These are phyloP conservation scores for Alternaria sp. DNA, from an alignment of 2,329 filamentous ascomycete genomes.

Conservation along the genomic window DNA sequence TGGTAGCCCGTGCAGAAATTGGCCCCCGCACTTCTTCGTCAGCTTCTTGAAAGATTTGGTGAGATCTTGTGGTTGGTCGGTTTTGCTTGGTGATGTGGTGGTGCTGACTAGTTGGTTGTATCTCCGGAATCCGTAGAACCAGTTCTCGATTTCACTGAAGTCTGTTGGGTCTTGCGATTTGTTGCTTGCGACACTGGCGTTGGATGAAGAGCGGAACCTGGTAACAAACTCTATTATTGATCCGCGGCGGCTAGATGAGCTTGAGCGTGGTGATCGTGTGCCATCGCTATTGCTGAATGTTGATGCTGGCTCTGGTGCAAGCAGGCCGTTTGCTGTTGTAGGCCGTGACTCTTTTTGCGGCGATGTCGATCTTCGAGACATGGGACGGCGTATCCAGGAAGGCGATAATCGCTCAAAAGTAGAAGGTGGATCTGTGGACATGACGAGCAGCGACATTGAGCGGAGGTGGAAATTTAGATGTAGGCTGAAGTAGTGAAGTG, in stretches of 20 bases:
- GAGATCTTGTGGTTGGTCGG: slow-evolving; percentile 25
- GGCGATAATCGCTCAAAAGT: slow-evolving; percentile 30
- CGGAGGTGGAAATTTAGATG: not conserved
- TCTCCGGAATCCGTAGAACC: slow-evolving; percentile 37
- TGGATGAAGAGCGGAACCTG: slow-evolving; percentile 38
- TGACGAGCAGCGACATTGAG: slow-evolving; percentile 36
- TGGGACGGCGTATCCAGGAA: slow-evolving; percentile 29
- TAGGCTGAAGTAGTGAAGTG: not conserved
- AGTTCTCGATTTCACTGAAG: slow-evolving; percentile 36
- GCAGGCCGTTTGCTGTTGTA: slow-evolving; percentile 17
- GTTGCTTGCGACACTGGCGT: slow-evolving; percentile 23
- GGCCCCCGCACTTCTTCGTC: slow-evolving; percentile 37
- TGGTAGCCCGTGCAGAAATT: slow-evolving; percentile 39
- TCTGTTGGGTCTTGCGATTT: slow-evolving; percentile 24
- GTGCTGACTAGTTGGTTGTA: slow-evolving; percentile 42
- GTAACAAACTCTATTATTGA: slow-evolving; percentile 32
- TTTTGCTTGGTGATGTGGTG: slow-evolving; percentile 16
- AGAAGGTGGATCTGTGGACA: slow-evolving; percentile 29
- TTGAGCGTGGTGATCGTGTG: slow-evolving; percentile 32
- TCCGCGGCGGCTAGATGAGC: slow-evolving; percentile 24
- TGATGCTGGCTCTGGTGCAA: slow-evolving; percentile 23
- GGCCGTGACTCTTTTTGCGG: slow-evolving; percentile 23
- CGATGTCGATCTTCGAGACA: slow-evolving; percentile 20
- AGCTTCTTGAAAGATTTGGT: slow-evolving; percentile 30
- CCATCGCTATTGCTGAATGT: slow-evolving; percentile 36